phyloP scores from a whole-genome alignment of 352 stramenopile genomes.

The Phytopythium ostracodes region DNA sequence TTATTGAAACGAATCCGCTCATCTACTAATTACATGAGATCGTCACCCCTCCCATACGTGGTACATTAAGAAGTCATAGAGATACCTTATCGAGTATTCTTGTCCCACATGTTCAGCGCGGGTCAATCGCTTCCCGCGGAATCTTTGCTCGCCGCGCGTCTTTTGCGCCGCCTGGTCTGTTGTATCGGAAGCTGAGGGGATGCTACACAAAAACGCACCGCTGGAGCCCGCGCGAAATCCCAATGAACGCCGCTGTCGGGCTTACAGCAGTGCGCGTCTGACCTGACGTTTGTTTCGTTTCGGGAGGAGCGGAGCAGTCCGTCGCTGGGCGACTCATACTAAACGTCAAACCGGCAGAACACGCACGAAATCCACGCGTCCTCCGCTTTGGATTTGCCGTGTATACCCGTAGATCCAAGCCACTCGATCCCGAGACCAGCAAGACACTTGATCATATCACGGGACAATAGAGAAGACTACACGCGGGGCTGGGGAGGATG shows the following conservation, averaged over 20 bases:
- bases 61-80: too few species aligned
- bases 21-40: too few species aligned
- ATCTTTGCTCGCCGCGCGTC: background rate
- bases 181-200: background rate
- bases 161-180: background rate
- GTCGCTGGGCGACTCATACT: conserved; percentile 1
- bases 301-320: background rate
- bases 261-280: background rate
- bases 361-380: background rate
- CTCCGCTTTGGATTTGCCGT: background rate
- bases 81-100: too few species aligned
- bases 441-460: too few species aligned
- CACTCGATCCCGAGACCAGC: too few species aligned
- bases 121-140: background rate
- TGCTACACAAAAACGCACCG: conserved; percentile 5
- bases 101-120: too few species aligned
- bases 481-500: background rate
- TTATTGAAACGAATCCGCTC: too few species aligned
- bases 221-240: conserved; percentile 1
- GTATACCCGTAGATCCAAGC: too few species aligned
- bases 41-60: too few species aligned
- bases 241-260: background rate
- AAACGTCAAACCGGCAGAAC: background rate
- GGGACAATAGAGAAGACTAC: too few species aligned
- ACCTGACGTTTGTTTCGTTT: background rate